A percentile compares a stretch with the other conserved stretches of the same genome.
Evolutionary conservation across 495 filamentous ascomycete species (phyloP).

Genomic region (Xylaria venustula): DNA sequence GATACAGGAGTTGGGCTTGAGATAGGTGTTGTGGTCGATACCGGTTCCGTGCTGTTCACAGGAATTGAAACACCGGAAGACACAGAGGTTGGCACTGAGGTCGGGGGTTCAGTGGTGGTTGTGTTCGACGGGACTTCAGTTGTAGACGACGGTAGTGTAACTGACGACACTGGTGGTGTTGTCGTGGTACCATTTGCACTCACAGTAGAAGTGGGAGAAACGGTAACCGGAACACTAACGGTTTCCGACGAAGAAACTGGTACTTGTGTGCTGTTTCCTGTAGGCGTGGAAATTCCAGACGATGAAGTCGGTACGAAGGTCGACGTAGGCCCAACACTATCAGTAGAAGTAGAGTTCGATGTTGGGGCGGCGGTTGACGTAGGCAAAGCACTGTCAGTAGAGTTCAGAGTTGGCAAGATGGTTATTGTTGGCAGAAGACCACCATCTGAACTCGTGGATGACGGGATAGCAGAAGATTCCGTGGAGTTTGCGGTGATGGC

Average conservation of each 20-base stretch:
- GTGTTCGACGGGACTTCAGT: conserved; percentile 14
- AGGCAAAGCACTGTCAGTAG: conserved; percentile 11
- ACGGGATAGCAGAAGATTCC: conserved; percentile 11
- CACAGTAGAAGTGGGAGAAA: conserved; percentile 8
- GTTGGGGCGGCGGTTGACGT: neutral
- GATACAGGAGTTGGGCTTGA: too few species aligned
- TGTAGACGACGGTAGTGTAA: neutral
- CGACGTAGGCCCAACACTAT: neutral
- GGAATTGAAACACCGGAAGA: conserved; percentile 18
- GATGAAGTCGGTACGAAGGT: neutral
- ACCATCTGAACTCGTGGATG: conserved; percentile 1
- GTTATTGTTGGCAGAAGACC: conserved; percentile 1
- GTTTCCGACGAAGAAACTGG: conserved; percentile 16
- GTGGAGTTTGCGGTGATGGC: conserved; percentile 17
- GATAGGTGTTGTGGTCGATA: too few species aligned
- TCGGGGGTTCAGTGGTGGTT: conserved; percentile 6
- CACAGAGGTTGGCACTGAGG: conserved; percentile 14
- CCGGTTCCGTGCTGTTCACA: conserved; percentile 24
- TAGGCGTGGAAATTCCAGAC: neutral
- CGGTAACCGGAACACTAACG: conserved; percentile 12
- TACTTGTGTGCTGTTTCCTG: conserved; percentile 10
- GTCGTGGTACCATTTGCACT: conserved; percentile 6
- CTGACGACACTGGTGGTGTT: conserved; percentile 5
- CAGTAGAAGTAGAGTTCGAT: neutral
- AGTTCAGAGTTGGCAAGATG: neutral